Conservation (phyloP, 495 filamentous ascomycete species). For the Aspergillus conjunctus region DNA sequence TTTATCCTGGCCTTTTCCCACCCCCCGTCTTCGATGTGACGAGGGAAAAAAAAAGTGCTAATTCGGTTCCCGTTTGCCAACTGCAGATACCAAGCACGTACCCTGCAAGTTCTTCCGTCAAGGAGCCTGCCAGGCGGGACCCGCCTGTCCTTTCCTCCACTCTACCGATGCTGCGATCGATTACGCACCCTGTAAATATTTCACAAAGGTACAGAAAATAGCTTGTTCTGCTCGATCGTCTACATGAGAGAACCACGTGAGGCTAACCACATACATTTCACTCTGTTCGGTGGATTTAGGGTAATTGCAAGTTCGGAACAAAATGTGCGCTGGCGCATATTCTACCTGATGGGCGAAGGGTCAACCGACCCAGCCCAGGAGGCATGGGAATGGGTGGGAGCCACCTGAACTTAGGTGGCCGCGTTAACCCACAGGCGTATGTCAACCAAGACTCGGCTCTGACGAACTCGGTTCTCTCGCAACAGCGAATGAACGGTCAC, state of each 20-base stretch:
- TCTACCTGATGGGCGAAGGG: slow-evolving; percentile 86
- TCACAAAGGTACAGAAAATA: slow-evolving; percentile 75
- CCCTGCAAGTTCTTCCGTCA: slow-evolving; percentile 99
- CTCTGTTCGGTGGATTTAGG: slow-evolving; percentile 54
- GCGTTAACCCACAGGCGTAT: slow-evolving; percentile 68
- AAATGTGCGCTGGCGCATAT: slow-evolving; percentile 97
- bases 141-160: slow-evolving; percentile 94
- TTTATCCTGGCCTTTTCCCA: background rate
- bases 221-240: background rate
- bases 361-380: slow-evolving; percentile 64
- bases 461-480: slow-evolving; percentile 78
- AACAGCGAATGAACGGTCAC: slow-evolving; percentile 60
- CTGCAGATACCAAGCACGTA: slow-evolving; percentile 89
- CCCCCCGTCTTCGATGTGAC: background rate
- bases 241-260: background rate
- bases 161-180: slow-evolving; percentile 77
- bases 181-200: slow-evolving; percentile 94
- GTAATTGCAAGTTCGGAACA: slow-evolving; percentile 97
- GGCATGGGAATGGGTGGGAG: slow-evolving; percentile 47
- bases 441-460: slow-evolving; percentile 72
- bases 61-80: slow-evolving; percentile 21
- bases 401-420: slow-evolving; percentile 68
- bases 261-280: slow-evolving; percentile 13
- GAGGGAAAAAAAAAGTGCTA: slow-evolving; percentile 15
- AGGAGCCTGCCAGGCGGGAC: slow-evolving; percentile 93